Conservation (phyloP, 2,329 filamentous ascomycete genomes). For the Cladosporium colombiae region DNA sequence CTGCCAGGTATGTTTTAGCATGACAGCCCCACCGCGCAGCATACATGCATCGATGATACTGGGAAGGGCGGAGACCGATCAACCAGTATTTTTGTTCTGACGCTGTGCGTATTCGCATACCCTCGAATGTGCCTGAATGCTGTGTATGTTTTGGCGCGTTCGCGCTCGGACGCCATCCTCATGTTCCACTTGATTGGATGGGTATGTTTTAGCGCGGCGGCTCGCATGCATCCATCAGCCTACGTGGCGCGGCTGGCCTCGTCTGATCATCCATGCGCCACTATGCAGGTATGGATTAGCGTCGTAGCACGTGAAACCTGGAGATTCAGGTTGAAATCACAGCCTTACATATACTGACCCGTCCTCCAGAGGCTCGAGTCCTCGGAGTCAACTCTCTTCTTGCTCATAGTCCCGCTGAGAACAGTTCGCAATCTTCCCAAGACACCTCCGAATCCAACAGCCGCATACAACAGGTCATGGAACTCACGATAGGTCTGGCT, state of each 20-base stretch:
- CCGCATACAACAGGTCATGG: neutral
- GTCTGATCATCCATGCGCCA: neutral
- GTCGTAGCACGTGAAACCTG: neutral
- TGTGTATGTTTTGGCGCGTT: neutral
- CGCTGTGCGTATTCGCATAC: neutral
- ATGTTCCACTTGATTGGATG: neutral
- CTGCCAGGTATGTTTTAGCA: neutral
- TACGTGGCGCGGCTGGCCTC: neutral
- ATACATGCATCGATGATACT: neutral
- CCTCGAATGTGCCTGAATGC: neutral
- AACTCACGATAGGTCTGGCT: neutral
- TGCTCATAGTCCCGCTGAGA: neutral
- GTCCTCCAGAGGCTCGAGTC: neutral
- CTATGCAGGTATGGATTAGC: constrained; percentile 4
- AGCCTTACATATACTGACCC: neutral
- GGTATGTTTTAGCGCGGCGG: neutral
- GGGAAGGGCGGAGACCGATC: neutral
- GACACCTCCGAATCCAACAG: neutral
- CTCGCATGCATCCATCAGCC: neutral
- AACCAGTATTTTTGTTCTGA: neutral
- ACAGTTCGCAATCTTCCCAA: neutral
- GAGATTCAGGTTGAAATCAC: neutral
- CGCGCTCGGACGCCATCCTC: neutral
- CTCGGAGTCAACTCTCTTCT: neutral
- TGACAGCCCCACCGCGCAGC: neutral